Percentiles rank a stretch among this genome's conserved stretches.
Conservation (phyloP, 257 asterid species). For the Thymus quinquecostatus region DNA sequence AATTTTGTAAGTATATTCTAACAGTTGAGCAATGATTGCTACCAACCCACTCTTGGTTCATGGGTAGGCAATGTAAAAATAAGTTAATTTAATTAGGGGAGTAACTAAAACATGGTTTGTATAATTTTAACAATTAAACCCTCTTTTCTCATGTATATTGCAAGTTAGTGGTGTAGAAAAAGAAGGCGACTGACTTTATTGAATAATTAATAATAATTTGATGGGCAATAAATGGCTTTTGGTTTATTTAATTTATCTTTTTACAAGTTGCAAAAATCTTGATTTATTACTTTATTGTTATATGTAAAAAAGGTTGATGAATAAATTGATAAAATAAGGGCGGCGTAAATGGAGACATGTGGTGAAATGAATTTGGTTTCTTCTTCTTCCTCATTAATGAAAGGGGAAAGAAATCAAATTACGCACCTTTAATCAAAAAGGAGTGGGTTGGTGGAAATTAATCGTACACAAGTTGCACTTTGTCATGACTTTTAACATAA, state of each 20-base stretch:
- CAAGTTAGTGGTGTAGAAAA: conserved; percentile 8
- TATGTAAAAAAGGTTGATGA: background rate
- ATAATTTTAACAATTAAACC: background rate
- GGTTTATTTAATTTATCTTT: conserved; percentile 4
- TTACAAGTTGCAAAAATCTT: background rate
- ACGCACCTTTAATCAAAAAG: background rate
- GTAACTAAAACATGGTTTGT: background rate
- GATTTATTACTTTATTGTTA: background rate
- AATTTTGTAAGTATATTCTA: background rate
- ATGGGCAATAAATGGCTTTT: background rate
- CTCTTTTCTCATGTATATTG: background rate
- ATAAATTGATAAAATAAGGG: background rate
- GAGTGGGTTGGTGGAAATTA: conserved; percentile 13
- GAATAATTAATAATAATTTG: background rate
- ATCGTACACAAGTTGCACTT: background rate
- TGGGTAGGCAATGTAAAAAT: background rate
- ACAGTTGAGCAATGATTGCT: background rate
- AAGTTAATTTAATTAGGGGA: background rate
- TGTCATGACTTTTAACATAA: background rate
- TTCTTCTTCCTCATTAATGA: background rate
- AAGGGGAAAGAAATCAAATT: background rate
- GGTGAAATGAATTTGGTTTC: conserved; percentile 21
- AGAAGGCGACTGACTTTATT: background rate
- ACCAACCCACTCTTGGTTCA: conserved; percentile 4
- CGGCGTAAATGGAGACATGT: background rate